phyloP scores from a whole-genome alignment of 1,284 basidiomycete species.

The Ceratobasidium sp. region DNA sequence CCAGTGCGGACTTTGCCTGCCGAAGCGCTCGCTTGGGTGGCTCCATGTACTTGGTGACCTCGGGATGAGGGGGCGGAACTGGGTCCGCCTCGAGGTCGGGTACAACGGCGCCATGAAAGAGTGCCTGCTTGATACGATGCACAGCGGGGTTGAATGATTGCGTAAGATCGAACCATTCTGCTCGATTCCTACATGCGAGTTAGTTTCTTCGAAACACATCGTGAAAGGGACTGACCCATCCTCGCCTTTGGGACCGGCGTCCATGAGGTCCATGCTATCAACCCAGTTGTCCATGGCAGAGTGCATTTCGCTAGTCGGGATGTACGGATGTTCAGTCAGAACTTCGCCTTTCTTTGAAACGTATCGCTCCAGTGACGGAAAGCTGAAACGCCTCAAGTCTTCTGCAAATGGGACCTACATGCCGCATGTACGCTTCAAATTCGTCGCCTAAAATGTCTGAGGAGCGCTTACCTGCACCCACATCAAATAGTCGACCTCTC shows the following conservation, averaged over 20 bases:
- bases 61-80: constrained; percentile 85
- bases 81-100: constrained; percentile 77
- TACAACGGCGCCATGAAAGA: constrained; percentile 86
- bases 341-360: constrained; percentile 79
- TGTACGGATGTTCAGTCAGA: constrained; percentile 78
- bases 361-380: constrained; percentile 82
- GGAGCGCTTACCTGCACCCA: constrained; percentile 76
- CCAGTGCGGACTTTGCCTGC: constrained; percentile 65
- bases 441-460: neutral
- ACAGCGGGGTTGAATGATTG: constrained; percentile 89
- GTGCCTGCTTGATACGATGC: constrained; percentile 91
- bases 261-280: constrained; percentile 86
- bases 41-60: constrained; percentile 83
- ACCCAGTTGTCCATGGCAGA: constrained; percentile 88
- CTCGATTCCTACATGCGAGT: constrained; percentile 60
- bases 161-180: constrained; percentile 80
- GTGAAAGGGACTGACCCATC: constrained; percentile 63
- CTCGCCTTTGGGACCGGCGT: constrained; percentile 74
- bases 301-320: constrained; percentile 84
- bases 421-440: neutral
- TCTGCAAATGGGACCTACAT: constrained; percentile 92
- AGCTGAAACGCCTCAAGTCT: constrained; percentile 87
- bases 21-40: constrained; percentile 77
- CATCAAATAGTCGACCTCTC: constrained; percentile 79
- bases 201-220: constrained; percentile 3